Evolutionary conservation across 495 filamentous ascomycete species (phyloP).

Genomic region (Aspergillus nidulans): DNA sequence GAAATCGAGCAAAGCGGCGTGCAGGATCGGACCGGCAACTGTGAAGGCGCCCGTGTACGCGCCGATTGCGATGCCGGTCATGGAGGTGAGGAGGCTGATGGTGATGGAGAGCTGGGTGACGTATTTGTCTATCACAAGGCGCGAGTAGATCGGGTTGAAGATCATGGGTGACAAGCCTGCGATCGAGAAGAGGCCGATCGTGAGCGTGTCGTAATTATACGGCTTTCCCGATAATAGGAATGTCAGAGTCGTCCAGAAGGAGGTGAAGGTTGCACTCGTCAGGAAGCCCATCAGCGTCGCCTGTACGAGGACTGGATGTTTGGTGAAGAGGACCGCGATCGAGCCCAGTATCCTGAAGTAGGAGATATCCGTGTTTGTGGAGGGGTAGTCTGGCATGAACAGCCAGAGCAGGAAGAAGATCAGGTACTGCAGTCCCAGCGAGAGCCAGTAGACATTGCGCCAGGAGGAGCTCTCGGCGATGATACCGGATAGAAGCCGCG

Average conservation of each 20-base stretch:
- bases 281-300: constrained; percentile 56
- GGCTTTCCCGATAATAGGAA: constrained; percentile 68
- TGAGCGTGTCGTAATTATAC: constrained; percentile 61
- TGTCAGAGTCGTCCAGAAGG: constrained; percentile 78
- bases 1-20: constrained; percentile 69
- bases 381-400: constrained; percentile 78
- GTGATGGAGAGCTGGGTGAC: constrained; percentile 63
- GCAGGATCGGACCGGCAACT: constrained; percentile 69
- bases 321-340: constrained; percentile 57
- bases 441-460: constrained; percentile 78
- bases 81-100: constrained; percentile 51
- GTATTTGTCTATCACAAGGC: constrained; percentile 66
- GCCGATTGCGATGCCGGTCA: constrained; percentile 64
- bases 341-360: constrained; percentile 64
- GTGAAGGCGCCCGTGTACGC: constrained; percentile 61
- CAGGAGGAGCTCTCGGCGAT: constrained; percentile 66
- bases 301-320: constrained; percentile 66
- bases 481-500: constrained; percentile 70
- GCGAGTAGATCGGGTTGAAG: constrained; percentile 62
- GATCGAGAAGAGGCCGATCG: constrained; percentile 74
- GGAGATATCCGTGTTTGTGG: constrained; percentile 54
- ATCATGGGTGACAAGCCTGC: constrained; percentile 68
- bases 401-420: constrained; percentile 63
- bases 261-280: constrained; percentile 51
- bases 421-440: constrained; percentile 66